Base-by-base conservation (phyloP, 371 early-diverging fungal genomes). In the Mucor racemosus region DNA sequence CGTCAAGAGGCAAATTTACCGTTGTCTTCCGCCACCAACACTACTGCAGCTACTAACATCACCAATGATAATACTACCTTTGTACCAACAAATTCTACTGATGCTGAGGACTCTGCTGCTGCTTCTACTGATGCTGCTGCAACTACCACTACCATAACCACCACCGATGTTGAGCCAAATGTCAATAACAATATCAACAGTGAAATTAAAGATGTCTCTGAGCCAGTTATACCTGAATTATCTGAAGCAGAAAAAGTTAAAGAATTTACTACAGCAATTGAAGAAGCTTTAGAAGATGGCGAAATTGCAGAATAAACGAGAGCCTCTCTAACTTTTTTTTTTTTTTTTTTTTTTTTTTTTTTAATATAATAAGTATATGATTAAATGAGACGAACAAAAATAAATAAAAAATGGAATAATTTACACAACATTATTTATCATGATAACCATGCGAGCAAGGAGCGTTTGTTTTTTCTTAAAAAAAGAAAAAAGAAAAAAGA, bases 241-340 rank as follows among this genome's bases (percentile, higher is more conserved):
- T 36, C 41, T 42, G 36, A 65, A 17, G 44, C 55, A 41, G 67
- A 67, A 55, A 60, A 60, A 64, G 57, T 58, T 1, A 58, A 62
- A 36, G 54, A 62, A 39, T 39, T 35, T 14, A n/a, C 34, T 13
- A 56, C 58, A 13, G 48, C 64, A 35, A 34, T 58, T 63, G 69
- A 67, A 69, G 71, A 65, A 67, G 68, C 64, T 58, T 66, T 78
- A 61, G 82, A 84, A 63, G 78, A 80, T 26, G 74, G 82, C 21
- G 79, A 78, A 54, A 78, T 78, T 60, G 74, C 66, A 26, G 77
- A 77, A 55, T 60, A 60, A 5, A 11, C n/a, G 15, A 38, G 26
- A 26, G 3, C 26, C 26, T 26, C 3, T 26, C 26, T 26, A 26
- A 26, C 26, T 26, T 3, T 26, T 26, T 26, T 38, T 35, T 57